These are phyloP conservation scores for Tilletia caries DNA, from an alignment of 1,284 basidiomycete genomes.

Conservation along the genomic window DNA sequence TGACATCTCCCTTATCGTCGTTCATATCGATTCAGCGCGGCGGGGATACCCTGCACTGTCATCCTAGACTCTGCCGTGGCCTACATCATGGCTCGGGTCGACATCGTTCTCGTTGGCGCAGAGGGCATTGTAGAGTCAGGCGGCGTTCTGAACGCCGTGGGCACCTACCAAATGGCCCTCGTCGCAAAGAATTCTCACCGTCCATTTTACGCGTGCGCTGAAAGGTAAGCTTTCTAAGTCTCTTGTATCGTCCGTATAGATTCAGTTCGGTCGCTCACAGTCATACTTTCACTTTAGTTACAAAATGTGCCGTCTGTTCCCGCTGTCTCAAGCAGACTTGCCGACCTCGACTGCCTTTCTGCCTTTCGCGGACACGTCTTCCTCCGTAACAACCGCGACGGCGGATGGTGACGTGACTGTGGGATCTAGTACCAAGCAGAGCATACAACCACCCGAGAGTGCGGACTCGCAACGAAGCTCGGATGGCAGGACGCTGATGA, in stretches of 20 bases:
- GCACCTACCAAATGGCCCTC: conserved; percentile 92
- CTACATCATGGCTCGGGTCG: conserved; percentile 91
- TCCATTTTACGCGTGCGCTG: conserved; percentile 93
- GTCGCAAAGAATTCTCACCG: conserved; percentile 91
- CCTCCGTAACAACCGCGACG: background rate
- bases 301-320: conserved; percentile 96
- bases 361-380: conserved; percentile 21
- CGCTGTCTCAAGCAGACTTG: conserved; percentile 91
- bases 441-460: background rate
- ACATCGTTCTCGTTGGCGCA: conserved; percentile 90
- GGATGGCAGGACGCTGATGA: conserved; percentile 28
- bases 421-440: background rate
- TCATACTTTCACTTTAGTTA: conserved; percentile 60
- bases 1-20: background rate
- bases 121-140: conserved; percentile 94
- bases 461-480: conserved; percentile 6
- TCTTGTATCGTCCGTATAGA: background rate
- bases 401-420: background rate
- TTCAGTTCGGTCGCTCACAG: background rate
- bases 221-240: conserved; percentile 54
- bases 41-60: conserved; percentile 88
- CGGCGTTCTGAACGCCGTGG: conserved; percentile 64
- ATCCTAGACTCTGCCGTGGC: conserved; percentile 94
- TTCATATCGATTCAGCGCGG: conserved; percentile 56
- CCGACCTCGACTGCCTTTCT: conserved; percentile 57